Base-by-base conservation (phyloP, 306 rosid genomes). In the Senna tora region DNA sequence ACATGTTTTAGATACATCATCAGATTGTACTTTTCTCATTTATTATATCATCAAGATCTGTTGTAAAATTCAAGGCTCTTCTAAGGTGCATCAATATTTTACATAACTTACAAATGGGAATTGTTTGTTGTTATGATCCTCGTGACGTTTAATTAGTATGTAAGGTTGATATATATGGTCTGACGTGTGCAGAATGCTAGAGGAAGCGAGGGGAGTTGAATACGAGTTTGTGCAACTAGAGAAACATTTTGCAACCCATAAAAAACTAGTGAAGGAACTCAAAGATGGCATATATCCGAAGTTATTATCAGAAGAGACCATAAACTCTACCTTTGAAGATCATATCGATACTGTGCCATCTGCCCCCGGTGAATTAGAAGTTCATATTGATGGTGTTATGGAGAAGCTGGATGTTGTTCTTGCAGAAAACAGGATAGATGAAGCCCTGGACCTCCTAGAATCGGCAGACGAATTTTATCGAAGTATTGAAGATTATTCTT, bases 371-470 rank as follows among this genome's bases (percentile, higher is more conserved):
- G 84, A 85, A 34, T 81, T 84, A 46, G 89, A 87, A 66, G 57
- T 57, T 65, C 88, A 56, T 65, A 59, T 77, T 8, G 76, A 86
- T 52, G 76, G 80, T 38, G 69, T 86, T 56, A 81, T 84, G 41
- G 88, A 79, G 41, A 75, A 74, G 7, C 65, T 92, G 81, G 97
- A 92, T 56, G 16, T 77, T 58, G 75, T 86, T 41, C 22, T 89
- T 19, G 81, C 67, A 58, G 96, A 87, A 81, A 86, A 86, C 61
- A 86, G 70, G 65, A 66, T 84, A 34, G 86, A 78, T 45, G 92
- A 92, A 83, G 94, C 94, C 16, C 59, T 89, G 22, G 63, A 75
- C 59, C 42, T 77, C 36, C 45, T 87, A 67, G 89, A 84, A 72
- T 39, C 72, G 38, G 87, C 75, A 80, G 85, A 86, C 15, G 85